Percentiles rank a stretch among this genome's conserved stretches.
Evolutionary conservation across 495 filamentous ascomycete genomes (phyloP).

Genomic region (Penicillium paradoxum): DNA sequence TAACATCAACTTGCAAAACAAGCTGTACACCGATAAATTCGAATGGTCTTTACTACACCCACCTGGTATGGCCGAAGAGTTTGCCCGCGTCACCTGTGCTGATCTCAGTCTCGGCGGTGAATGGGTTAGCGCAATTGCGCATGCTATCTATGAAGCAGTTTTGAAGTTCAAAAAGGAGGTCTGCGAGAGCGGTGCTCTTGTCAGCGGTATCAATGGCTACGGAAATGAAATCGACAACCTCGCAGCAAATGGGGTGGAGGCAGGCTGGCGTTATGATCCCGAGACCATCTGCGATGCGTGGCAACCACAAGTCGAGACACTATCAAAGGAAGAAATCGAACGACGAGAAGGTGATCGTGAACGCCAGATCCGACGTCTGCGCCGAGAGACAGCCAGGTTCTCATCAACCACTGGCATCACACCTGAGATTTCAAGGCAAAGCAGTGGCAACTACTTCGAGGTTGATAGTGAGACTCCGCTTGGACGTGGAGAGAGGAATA

Average conservation of each 20-base stretch:
- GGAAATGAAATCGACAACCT: slow-evolving; percentile 85
- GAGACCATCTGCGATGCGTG: slow-evolving; percentile 87
- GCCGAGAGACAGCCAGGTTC: slow-evolving; percentile 89
- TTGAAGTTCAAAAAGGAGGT: slow-evolving; percentile 93
- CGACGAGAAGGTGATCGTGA: slow-evolving; percentile 94
- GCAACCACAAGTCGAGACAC: slow-evolving; percentile 86
- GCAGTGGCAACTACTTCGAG: slow-evolving; percentile 55
- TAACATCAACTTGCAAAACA: slow-evolving; percentile 87
- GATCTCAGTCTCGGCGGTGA: slow-evolving; percentile 86
- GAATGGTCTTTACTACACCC: slow-evolving; percentile 97
- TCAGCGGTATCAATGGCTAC: slow-evolving; percentile 63
- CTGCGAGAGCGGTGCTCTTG: slow-evolving; percentile 77
- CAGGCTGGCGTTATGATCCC: slow-evolving; percentile 91
- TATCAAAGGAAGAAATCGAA: slow-evolving; percentile 96
- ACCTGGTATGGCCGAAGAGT: slow-evolving; percentile 83
- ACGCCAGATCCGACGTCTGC: slow-evolving; percentile 76
- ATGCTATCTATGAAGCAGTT: slow-evolving; percentile 95
- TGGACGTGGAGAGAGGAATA: slow-evolving; percentile 82
- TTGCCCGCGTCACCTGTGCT: slow-evolving; percentile 86
- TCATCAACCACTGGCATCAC: slow-evolving; percentile 75
- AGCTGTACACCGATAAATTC: slow-evolving; percentile 94
- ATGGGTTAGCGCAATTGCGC: slow-evolving; percentile 90
- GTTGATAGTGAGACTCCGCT: slow-evolving; percentile 60
- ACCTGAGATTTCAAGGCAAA: slow-evolving; percentile 54
- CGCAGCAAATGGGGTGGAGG: slow-evolving; percentile 68